Base-by-base conservation (phyloP, 352 stramenopile genomes). In the Globisporangium spinosum region DNA sequence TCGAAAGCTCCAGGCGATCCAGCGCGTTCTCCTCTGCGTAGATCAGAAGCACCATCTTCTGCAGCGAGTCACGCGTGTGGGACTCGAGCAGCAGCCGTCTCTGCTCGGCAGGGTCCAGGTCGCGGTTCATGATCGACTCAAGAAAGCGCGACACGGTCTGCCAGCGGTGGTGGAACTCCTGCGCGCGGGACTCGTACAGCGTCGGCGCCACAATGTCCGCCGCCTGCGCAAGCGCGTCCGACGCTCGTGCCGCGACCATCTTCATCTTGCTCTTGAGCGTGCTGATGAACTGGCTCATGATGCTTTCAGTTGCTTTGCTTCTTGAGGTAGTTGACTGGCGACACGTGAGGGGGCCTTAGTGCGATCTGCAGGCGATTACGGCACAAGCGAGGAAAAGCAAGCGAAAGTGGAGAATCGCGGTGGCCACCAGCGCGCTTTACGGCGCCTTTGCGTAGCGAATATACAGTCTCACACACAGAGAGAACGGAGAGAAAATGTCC, bases 81-180 rank as follows among this genome's bases (percentile, higher is more conserved):
- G 82, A 93, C 40, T 95, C 85, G 22, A 90, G 79, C 53, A 95
- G 70, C 54, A 92, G 73, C 0, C 82, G 81, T n/a, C 85, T 81
- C 74, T 95, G 87, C 70, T 93, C 83, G 35, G 63, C 66, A 20
- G 86, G 71, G 63, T 91, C 81, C 34, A 94, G 58, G 9, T 93
- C 79, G 32, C 86, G 83, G 8, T 78, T 76, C 60, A 91, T 62
- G 22, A 96, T 71, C 7, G 85, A 80, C 63, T 93, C 86, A 15
- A 94, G 77, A 65, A 94, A 94, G 64, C 80, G 85, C 68, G 80
- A 77, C 43, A 96, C 82, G 0, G 73, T 94, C 34, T 75, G 82
- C 88, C 88, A 96, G 22, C 83, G 85, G 70, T 94, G 85, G 68
- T 94, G 85, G 69, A 96, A 96, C 70, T 96, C 88, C 57, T 93